These are phyloP conservation scores for Trichophyton mentagrophytes DNA, from an alignment of 2,329 filamentous ascomycete genomes.

Conservation along the genomic window DNA sequence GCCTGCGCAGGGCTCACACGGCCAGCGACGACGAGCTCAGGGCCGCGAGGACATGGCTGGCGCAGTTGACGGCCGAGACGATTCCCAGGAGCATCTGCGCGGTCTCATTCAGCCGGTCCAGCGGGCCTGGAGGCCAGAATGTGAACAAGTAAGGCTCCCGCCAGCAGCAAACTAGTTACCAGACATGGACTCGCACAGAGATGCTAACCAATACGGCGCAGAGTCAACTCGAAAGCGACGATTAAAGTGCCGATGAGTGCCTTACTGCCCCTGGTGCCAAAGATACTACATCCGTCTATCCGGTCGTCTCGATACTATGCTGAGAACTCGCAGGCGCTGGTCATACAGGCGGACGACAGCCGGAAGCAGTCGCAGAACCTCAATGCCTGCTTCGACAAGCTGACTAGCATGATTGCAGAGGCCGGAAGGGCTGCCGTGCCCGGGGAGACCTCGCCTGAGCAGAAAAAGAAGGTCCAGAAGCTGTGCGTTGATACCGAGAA, in stretches of 20 bases:
- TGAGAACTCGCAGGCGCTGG: slow-evolving; percentile 39
- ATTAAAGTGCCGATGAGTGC: slow-evolving; percentile 42
- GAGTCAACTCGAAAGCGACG: slow-evolving; percentile 56
- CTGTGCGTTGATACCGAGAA: slow-evolving; percentile 30
- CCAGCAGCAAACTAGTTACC: too few species aligned
- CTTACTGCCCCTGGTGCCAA: slow-evolving; percentile 43
- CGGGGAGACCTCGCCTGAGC: slow-evolving; percentile 47
- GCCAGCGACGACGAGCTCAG: slow-evolving; percentile 1
- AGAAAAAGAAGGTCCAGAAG: slow-evolving; percentile 42
- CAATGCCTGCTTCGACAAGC: slow-evolving; percentile 45
- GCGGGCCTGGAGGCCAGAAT: slow-evolving; percentile 54
- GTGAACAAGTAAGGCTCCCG: slow-evolving; percentile 47
- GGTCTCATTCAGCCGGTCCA: slow-evolving; percentile 50
- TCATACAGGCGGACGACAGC: slow-evolving; percentile 52
- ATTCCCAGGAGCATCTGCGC: slow-evolving; percentile 46
- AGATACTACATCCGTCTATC: slow-evolving; percentile 40
- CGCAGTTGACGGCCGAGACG: slow-evolving; percentile 39
- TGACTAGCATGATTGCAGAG: slow-evolving; percentile 42
- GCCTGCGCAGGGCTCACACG: not conserved
- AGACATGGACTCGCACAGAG: not conserved
- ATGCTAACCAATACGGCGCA: slow-evolving; percentile 19
- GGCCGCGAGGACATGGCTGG: slow-evolving; percentile 36
- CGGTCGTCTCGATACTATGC: slow-evolving; percentile 44
- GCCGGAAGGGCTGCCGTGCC: slow-evolving; percentile 42
- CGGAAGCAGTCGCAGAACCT: slow-evolving; percentile 50